These are phyloP conservation scores for Zea luxurians DNA, from an alignment of 176 grass and related monocot genomes.

Conservation along the genomic window DNA sequence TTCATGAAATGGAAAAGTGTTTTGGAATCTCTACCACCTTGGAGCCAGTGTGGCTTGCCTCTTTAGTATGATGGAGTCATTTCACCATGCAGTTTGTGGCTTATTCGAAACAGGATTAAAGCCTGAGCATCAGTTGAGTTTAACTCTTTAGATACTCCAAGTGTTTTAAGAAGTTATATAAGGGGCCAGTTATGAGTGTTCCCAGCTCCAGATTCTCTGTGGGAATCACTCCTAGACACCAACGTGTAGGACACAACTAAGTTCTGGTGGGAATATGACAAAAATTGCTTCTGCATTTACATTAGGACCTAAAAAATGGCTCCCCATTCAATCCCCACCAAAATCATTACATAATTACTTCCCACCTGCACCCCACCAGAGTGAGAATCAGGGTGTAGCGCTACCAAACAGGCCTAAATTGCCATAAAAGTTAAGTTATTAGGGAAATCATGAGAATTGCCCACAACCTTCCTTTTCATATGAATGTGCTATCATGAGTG, in stretches of 20 bases:
- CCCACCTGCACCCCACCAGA: background rate
- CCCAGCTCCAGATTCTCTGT: background rate
- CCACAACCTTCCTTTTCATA: background rate
- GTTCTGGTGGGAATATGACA: background rate
- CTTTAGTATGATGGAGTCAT: slow-evolving; percentile 14
- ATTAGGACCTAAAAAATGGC: background rate
- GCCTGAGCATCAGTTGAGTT: background rate
- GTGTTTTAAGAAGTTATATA: background rate
- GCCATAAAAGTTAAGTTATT: background rate
- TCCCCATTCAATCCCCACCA: background rate
- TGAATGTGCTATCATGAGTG: slow-evolving; percentile 4
- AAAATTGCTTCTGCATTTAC: background rate
- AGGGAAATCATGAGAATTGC: background rate
- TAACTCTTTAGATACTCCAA: slow-evolving; percentile 5
- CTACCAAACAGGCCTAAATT: background rate
- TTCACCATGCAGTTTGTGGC: slow-evolving; percentile 12
- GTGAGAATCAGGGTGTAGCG: background rate
- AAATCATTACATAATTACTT: background rate
- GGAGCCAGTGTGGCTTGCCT: background rate
- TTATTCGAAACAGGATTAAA: slow-evolving; percentile 22
- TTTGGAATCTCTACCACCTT: slow-evolving; percentile 23
- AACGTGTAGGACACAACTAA: background rate
- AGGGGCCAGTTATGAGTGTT: background rate
- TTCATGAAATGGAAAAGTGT: background rate
- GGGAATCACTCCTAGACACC: background rate